Percentiles rank a stretch among this genome's conserved stretches.
Evolutionary conservation across 768 basidiomycete genomes (phyloP).

Genomic region (Pleurotus djamor): DNA sequence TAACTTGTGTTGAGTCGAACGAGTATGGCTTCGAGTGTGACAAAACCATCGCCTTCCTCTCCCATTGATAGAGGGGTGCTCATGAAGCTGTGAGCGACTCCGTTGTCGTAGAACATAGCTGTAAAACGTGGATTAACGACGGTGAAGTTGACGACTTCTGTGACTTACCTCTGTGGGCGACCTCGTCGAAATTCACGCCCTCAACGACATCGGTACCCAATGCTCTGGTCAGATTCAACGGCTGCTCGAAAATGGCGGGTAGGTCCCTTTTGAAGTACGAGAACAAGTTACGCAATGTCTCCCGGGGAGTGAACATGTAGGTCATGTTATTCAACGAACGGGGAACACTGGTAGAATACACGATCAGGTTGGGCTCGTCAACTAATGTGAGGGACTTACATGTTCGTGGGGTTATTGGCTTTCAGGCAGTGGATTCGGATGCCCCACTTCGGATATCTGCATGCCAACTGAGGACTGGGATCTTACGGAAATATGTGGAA

Average conservation of each 20-base stretch:
- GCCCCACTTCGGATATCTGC: slow-evolving; percentile 38
- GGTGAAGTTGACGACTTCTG: not conserved
- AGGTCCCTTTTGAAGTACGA: slow-evolving; percentile 26
- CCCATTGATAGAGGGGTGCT: slow-evolving; percentile 15
- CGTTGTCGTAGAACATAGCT: slow-evolving; percentile 33
- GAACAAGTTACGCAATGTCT: slow-evolving; percentile 27
- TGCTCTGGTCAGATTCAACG: slow-evolving; percentile 17
- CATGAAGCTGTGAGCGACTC: slow-evolving; percentile 25
- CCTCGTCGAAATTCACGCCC: slow-evolving; percentile 18
- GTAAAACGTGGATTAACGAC: not conserved
- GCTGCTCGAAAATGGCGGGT: slow-evolving; percentile 19
- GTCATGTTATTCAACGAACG: slow-evolving; percentile 18
- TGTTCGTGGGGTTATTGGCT: slow-evolving; percentile 24
- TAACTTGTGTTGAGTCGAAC: slow-evolving; percentile 19
- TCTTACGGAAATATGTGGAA: not conserved
- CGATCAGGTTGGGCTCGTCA: not conserved
- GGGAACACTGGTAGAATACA: slow-evolving; percentile 13
- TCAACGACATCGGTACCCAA: not conserved
- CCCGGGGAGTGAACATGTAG: slow-evolving; percentile 34
- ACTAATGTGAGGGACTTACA: slow-evolving; percentile 18
- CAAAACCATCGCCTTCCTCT: slow-evolving; percentile 14
- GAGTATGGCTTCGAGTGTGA: slow-evolving; percentile 17
- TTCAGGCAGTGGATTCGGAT: slow-evolving; percentile 32
- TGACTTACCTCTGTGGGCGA: slow-evolving; percentile 20
- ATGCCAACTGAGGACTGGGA: not conserved